These are phyloP conservation scores for Tricladium varicosporioides DNA, from an alignment of 2,329 filamentous ascomycete genomes.

Conservation along the genomic window DNA sequence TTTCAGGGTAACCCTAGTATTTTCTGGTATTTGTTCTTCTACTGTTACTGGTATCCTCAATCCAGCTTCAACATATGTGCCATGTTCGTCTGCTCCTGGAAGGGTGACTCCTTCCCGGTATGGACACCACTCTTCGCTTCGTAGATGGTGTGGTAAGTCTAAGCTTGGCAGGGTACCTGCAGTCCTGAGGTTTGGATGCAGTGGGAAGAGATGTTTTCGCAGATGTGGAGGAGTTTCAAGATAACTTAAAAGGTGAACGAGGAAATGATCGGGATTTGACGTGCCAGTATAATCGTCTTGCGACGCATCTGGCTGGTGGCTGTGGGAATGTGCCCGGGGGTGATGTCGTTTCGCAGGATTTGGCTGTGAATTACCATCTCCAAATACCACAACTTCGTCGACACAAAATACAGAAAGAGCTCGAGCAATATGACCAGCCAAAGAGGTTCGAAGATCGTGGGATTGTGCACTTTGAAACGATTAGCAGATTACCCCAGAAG, in stretches of 20 bases:
- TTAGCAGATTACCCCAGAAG: not conserved
- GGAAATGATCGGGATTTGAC: constrained; percentile 73
- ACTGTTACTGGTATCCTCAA: constrained; percentile 49
- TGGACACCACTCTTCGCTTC: constrained; percentile 71
- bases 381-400: constrained; percentile 80
- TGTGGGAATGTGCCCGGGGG: constrained; percentile 19
- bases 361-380: constrained; percentile 56
- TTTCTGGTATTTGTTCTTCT: constrained; percentile 56
- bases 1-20: constrained; percentile 71
- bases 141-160: constrained; percentile 82
- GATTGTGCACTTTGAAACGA: constrained; percentile 28
- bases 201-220: constrained; percentile 69
- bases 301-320: constrained; percentile 43
- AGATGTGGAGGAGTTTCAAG: constrained; percentile 84
- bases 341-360: constrained; percentile 25
- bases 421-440: constrained; percentile 75
- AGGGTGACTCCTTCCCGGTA: constrained; percentile 77
- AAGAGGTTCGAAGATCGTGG: constrained; percentile 67
- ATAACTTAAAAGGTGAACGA: constrained; percentile 76
- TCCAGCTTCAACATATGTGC: constrained; percentile 57
- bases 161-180: constrained; percentile 73
- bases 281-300: constrained; percentile 59
- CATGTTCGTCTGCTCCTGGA: constrained; percentile 41
- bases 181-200: constrained; percentile 74
- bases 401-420: constrained; percentile 80